phyloP scores from a whole-genome alignment of 345 rosid species.

The Brassica cretica region DNA sequence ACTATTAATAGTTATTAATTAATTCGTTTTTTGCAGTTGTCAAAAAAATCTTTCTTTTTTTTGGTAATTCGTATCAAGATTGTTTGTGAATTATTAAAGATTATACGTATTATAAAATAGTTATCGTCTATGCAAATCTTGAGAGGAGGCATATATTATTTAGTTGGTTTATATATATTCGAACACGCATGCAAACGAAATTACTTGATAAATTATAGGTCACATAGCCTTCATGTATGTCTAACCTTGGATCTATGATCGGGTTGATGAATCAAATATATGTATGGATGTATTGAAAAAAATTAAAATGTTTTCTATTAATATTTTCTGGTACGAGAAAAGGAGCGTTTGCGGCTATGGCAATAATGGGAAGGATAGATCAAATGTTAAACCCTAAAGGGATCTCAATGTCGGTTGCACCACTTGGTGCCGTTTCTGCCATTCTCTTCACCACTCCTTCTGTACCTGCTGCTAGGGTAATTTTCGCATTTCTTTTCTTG shows the following conservation, averaged over 20 bases:
- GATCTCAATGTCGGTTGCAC: slow-evolving; percentile 78
- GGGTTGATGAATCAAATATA: not conserved
- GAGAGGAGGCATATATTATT: not conserved
- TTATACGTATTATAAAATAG: not conserved
- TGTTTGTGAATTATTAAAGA: not conserved
- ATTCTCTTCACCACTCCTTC: slow-evolving; percentile 78
- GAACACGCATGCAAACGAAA: slow-evolving; percentile 8
- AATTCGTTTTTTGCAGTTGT: not conserved
- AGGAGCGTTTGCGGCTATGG: slow-evolving; percentile 99
- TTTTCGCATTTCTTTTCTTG: too few species aligned
- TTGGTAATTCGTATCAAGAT: not conserved
- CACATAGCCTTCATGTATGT: not conserved
- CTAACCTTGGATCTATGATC: not conserved
- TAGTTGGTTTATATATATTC: not conserved
- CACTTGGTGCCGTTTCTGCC: slow-evolving; percentile 87
- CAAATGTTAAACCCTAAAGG: slow-evolving; percentile 72
- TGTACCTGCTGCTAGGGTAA: slow-evolving; percentile 73
- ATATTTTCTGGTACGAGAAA: slow-evolving; percentile 6
- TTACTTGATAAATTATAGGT: not conserved
- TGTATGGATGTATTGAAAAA: not conserved
- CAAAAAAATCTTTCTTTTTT: too few species aligned
- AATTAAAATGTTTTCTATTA: not conserved
- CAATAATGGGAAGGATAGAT: slow-evolving; percentile 80
- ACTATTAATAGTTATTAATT: not conserved
- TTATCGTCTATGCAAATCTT: not conserved